Percentiles rank a stretch among this genome's conserved stretches.
phyloP scores from a whole-genome alignment of 2,329 filamentous ascomycete genomes.

The Fusarium zealandicum region DNA sequence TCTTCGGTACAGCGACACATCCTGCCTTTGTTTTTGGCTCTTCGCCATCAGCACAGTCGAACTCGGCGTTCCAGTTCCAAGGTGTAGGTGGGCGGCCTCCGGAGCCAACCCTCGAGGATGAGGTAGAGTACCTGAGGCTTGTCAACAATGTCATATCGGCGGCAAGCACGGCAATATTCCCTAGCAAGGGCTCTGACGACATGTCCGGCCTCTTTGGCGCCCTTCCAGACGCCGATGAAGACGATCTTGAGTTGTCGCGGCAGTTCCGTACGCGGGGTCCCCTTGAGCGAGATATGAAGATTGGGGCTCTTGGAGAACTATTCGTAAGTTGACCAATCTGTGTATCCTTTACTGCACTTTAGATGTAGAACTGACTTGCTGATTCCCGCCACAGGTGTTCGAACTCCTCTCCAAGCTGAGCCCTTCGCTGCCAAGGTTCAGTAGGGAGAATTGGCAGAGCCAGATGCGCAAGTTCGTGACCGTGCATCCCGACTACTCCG shows the following conservation, averaged over 20 bases:
- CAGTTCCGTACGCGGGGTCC: conserved; percentile 4
- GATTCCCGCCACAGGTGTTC: conserved; percentile 47
- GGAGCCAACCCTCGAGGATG: conserved; percentile 12
- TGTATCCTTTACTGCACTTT: too few species aligned
- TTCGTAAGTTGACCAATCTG: conserved; percentile 10
- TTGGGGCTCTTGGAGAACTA: conserved; percentile 33
- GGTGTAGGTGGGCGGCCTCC: background rate
- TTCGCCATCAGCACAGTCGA: conserved; percentile 8
- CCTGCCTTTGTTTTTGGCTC: conserved; percentile 33
- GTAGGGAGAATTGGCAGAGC: conserved; percentile 55
- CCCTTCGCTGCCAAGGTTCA: conserved; percentile 46
- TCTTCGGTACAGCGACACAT: background rate
- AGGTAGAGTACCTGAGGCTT: conserved; percentile 16
- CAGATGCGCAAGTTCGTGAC: conserved; percentile 53
- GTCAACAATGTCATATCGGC: conserved; percentile 16
- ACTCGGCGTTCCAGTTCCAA: conserved; percentile 19
- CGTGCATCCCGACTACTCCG: conserved; percentile 49
- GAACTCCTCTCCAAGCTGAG: conserved; percentile 47
- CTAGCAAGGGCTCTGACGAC: background rate
- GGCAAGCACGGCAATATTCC: background rate
- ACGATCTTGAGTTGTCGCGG: conserved; percentile 6
- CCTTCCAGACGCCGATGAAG: conserved; percentile 18
- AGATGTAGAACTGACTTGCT: background rate
- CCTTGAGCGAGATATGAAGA: conserved; percentile 25
- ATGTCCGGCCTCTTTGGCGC: conserved; percentile 20